These are phyloP conservation scores for Mycena maculata DNA, from an alignment of 768 basidiomycete species.

Conservation along the genomic window DNA sequence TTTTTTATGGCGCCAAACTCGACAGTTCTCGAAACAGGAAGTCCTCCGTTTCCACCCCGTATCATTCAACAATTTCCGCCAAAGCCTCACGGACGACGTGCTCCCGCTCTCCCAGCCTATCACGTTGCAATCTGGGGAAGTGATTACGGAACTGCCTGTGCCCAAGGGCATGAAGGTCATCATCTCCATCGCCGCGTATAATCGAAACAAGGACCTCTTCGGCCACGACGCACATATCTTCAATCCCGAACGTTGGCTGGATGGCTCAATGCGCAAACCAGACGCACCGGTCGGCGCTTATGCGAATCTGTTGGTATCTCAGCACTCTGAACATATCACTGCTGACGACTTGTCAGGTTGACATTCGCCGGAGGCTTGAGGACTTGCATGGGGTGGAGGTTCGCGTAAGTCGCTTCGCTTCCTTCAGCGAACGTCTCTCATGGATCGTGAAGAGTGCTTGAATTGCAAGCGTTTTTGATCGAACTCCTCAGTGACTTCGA, in stretches of 20 bases:
- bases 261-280: constrained; percentile 38
- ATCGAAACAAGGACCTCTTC: constrained; percentile 50
- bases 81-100: constrained; percentile 63
- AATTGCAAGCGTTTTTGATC: constrained; percentile 70
- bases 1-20: neutral
- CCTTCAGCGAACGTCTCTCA: neutral
- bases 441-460: constrained; percentile 48
- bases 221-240: constrained; percentile 55
- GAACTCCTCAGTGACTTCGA: constrained; percentile 67
- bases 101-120: constrained; percentile 52
- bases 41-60: constrained; percentile 46
- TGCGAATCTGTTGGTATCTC: constrained; percentile 46
- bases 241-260: constrained; percentile 55
- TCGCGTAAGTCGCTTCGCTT: constrained; percentile 36
- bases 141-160: constrained; percentile 59
- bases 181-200: constrained; percentile 63
- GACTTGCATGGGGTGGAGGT: constrained; percentile 45
- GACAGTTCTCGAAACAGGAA: constrained; percentile 39
- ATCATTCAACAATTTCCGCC: constrained; percentile 40
- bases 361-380: constrained; percentile 42
- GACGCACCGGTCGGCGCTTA: constrained; percentile 46
- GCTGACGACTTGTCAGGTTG: constrained; percentile 28
- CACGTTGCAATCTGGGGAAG: constrained; percentile 32
- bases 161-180: constrained; percentile 63
- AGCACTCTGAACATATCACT: neutral